phyloP scores from a whole-genome alignment of 163 green algal genomes.

The Prototheca wickerhamii region DNA sequence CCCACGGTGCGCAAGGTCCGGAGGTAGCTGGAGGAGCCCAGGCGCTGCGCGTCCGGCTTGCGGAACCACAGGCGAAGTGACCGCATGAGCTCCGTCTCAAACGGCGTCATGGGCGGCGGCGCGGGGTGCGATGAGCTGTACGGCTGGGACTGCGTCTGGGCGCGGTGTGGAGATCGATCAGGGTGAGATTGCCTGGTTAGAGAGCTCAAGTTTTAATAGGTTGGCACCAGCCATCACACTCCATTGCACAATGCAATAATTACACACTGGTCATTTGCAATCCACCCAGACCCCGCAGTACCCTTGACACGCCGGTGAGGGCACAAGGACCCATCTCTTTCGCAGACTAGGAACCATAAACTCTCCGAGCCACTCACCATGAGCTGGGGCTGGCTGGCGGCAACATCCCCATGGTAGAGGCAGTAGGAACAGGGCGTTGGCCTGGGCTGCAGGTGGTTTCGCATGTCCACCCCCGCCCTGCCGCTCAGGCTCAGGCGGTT shows the following conservation, averaged over 20 bases:
- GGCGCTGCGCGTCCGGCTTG: not conserved
- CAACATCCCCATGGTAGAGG: not conserved
- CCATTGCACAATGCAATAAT: too few species aligned
- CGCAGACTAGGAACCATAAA: not conserved
- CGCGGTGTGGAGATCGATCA: not conserved
- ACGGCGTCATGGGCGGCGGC: not conserved
- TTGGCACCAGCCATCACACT: not conserved
- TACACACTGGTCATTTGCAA: too few species aligned
- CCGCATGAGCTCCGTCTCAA: not conserved
- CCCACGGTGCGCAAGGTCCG: too few species aligned
- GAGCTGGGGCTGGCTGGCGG: too few species aligned
- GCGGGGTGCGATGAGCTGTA: slow-evolving; percentile 5
- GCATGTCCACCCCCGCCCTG: not conserved
- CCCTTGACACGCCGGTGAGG: too few species aligned
- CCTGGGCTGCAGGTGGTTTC: too few species aligned
- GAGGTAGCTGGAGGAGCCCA: too few species aligned
- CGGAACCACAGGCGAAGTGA: not conserved
- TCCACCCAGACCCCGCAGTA: too few species aligned
- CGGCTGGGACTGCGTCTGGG: slow-evolving; percentile 1
- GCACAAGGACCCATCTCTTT: too few species aligned
- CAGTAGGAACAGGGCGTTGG: not conserved
- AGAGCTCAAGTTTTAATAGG: too few species aligned
- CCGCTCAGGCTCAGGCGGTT: not conserved
- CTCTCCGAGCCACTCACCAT: not conserved
- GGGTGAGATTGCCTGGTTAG: not conserved